Percentiles rank a stretch among this genome's conserved stretches.
These are phyloP conservation scores for Trichoderma sp. DNA, from an alignment of 2,329 filamentous ascomycete species.

Conservation along the genomic window DNA sequence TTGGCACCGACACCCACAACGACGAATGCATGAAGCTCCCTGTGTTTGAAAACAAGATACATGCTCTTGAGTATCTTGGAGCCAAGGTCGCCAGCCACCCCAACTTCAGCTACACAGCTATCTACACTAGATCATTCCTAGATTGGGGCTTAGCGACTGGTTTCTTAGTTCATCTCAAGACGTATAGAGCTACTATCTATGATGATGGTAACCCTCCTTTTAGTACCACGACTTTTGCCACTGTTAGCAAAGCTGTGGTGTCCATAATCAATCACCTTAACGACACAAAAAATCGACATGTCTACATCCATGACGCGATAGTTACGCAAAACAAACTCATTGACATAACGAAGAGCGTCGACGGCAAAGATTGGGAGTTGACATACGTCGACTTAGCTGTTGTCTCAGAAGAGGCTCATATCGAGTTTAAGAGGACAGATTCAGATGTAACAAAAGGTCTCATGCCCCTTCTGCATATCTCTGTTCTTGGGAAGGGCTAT, in stretches of 20 bases:
- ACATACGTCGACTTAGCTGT: neutral
- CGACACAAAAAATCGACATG: conserved; percentile 4
- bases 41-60: neutral
- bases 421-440: neutral
- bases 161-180: neutral
- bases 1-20: conserved; percentile 2
- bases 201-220: neutral
- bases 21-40: neutral
- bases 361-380: neutral
- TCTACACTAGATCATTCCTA: neutral
- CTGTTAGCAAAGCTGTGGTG: neutral
- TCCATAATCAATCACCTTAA: neutral
- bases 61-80: neutral
- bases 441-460: neutral
- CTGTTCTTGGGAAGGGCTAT: neutral
- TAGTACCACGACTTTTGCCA: neutral
- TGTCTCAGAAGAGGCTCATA: neutral
- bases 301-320: neutral
- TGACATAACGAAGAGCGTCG: neutral
- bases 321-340: neutral
- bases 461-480: neutral
- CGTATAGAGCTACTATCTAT: neutral
- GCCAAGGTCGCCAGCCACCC: neutral
- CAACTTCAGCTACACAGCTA: neutral
- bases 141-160: neutral